Base-by-base conservation (phyloP, 2,329 filamentous ascomycete genomes). In the Tolypocladium inflatum region DNA sequence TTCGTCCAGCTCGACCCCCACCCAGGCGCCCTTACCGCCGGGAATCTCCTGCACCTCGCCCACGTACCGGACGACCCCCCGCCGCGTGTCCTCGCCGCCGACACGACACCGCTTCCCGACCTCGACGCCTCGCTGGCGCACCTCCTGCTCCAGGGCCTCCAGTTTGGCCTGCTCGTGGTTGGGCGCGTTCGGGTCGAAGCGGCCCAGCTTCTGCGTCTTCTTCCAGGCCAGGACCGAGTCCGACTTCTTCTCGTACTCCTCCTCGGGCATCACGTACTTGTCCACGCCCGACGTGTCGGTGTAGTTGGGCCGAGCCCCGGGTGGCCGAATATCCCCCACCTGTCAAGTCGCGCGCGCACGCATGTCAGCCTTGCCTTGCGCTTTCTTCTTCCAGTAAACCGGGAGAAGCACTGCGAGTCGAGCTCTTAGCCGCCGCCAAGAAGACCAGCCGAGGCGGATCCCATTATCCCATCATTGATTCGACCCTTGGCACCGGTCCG, bases 181-280 rank as follows among this genome's bases (percentile, higher is more conserved):
- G 21, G 89, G 85, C 9, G 91, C 90, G 65, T 87, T 80, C 15
- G 94, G 94, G 70, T 97, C 91, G 74, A 99, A 99, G 41, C 94
- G 90, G 55, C 94, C 94, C n/a, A 97, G 83, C 71, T 95, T 92
- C 73, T 96, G 87, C n/a, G 85, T 78, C 76, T 90, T 93, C 76
- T 99, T 99, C 91, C 91, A 97, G 7, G 92, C 90, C 30, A 97
- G 82, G 17, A 99, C 94, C 4, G 89, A 93, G 74, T 97, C 90
- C 50, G 85, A 79, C 68, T 92, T 91, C 67, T 85, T 84, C 70
- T 91, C 91, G 74, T 99, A 99, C 68, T 92, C 88, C 55, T 87
- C 81, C 56, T 82, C 79, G n/a, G 91, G 90, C 81, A 99, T 88
- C 62, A 88, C 84, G 72, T 94, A 97, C 76, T 97, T 97, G 58